Evolutionary conservation across 352 stramenopile genomes (phyloP).

Genomic region (Globisporangium nunn): DNA sequence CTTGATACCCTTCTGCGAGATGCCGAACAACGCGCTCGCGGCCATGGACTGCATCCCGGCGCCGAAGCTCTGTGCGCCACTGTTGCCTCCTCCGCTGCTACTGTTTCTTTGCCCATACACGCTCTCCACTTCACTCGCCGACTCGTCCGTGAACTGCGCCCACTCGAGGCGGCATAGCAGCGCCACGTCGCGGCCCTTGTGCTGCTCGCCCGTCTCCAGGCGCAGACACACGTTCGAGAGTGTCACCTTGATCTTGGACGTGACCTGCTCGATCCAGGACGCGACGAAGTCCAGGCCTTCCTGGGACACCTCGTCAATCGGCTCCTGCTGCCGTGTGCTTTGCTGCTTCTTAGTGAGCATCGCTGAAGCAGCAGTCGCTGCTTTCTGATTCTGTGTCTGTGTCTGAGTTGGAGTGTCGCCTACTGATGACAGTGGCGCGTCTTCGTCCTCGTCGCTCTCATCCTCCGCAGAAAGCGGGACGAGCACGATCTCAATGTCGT

Average conservation of each 20-base stretch:
- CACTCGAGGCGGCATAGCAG: conserved; percentile 72
- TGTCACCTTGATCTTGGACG: conserved; percentile 87
- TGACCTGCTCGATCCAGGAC: conserved; percentile 87
- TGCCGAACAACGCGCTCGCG: conserved; percentile 70
- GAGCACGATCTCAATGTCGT: conserved; percentile 86
- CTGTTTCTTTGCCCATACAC: conserved; percentile 33
- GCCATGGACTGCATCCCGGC: conserved; percentile 68
- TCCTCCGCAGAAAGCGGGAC: conserved; percentile 30
- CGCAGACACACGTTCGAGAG: conserved; percentile 80
- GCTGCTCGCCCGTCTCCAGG: conserved; percentile 57
- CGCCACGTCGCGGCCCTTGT: conserved; percentile 56
- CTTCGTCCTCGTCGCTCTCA: conserved; percentile 9
- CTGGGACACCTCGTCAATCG: conserved; percentile 73
- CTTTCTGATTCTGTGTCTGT: background rate
- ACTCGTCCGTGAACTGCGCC: conserved; percentile 82
- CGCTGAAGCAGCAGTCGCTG: background rate
- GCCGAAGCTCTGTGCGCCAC: conserved; percentile 22
- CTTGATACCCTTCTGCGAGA: conserved; percentile 82
- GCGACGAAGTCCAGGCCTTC: conserved; percentile 88
- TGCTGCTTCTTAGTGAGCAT: background rate
- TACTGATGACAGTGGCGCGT: conserved; percentile 1
- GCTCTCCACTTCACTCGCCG: conserved; percentile 64
- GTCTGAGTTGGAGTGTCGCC: background rate
- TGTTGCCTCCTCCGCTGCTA: conserved; percentile 25
- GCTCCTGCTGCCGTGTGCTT: conserved; percentile 17